Evolutionary conservation across 805 yeast genomes (phyloP).

Genomic region (Zygoascus tannicola): DNA sequence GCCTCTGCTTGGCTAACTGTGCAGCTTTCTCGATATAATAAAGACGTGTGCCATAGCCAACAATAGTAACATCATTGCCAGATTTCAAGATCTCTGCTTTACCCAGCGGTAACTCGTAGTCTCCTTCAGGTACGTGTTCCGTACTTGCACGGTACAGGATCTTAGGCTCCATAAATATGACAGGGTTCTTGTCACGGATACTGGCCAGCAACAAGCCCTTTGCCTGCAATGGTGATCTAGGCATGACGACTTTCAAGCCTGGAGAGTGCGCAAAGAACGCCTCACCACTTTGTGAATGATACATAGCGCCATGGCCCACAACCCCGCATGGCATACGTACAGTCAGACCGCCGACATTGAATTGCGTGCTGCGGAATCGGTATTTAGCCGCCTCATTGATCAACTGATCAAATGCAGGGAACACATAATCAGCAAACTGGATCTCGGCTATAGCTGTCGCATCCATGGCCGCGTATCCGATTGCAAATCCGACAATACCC

Average conservation of each 20-base stretch:
- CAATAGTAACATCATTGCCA: constrained; percentile 75
- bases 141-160: constrained; percentile 75
- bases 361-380: constrained; percentile 87
- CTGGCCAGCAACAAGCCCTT: constrained; percentile 86
- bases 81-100: constrained; percentile 78
- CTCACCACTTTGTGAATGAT: constrained; percentile 88
- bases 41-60: constrained; percentile 79
- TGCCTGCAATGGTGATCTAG: constrained; percentile 83
- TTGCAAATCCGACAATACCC: constrained; percentile 84
- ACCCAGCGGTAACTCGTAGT: constrained; percentile 77
- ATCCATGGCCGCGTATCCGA: constrained; percentile 82
- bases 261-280: constrained; percentile 94
- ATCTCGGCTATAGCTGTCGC: constrained; percentile 88
- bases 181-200: constrained; percentile 92
- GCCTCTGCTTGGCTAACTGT: constrained; percentile 59
- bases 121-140: constrained; percentile 75
- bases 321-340: constrained; percentile 97
- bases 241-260: constrained; percentile 84
- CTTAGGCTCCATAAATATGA: constrained; percentile 85
- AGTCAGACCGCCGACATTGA: constrained; percentile 82
- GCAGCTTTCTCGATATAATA: constrained; percentile 76
- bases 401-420: constrained; percentile 94
- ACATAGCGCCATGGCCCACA: constrained; percentile 95
- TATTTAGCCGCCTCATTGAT: constrained; percentile 95
- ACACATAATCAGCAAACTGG: constrained; percentile 93